Percentiles rank a stretch among this genome's conserved stretches.
Evolutionary conservation across 768 basidiomycete genomes (phyloP).

Genomic region (Podaxis rugospora): DNA sequence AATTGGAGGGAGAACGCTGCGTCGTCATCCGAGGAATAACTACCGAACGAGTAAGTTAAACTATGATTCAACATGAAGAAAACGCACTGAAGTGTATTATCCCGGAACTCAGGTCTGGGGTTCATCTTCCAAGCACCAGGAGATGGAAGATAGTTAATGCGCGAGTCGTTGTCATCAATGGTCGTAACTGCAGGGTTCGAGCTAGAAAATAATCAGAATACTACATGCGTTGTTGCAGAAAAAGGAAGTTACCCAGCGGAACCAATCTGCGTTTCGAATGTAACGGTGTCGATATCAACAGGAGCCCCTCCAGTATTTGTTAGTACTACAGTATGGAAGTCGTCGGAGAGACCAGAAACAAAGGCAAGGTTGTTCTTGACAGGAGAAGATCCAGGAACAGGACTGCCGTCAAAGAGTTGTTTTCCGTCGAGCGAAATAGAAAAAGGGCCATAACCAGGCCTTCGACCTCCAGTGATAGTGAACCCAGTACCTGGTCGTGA

Average conservation of each 20-base stretch:
- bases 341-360: conserved; percentile 36
- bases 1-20: conserved; percentile 42
- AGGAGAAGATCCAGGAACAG: conserved; percentile 31
- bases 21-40: conserved; percentile 34
- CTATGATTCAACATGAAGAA: neutral
- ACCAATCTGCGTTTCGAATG: conserved; percentile 37
- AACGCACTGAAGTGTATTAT: conserved; percentile 41
- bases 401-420: conserved; percentile 23
- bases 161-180: conserved; percentile 38
- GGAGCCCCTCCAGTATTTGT: conserved; percentile 37
- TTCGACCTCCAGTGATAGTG: conserved; percentile 43
- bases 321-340: conserved; percentile 42
- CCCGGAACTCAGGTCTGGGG: conserved; percentile 24
- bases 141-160: conserved; percentile 35
- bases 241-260: conserved; percentile 27
- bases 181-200: conserved; percentile 23
- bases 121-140: conserved; percentile 32
- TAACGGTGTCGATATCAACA: conserved; percentile 49
- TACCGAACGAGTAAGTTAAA: conserved; percentile 15
- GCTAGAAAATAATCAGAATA: conserved; percentile 11
- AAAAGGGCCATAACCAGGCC: conserved; percentile 44
- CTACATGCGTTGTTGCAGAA: neutral
- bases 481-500: conserved; percentile 41
- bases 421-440: conserved; percentile 41
- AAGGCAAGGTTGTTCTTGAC: conserved; percentile 35